These are phyloP conservation scores for Zygotorulaspora florentina DNA, from an alignment of 805 yeast genomes.

Conservation along the genomic window DNA sequence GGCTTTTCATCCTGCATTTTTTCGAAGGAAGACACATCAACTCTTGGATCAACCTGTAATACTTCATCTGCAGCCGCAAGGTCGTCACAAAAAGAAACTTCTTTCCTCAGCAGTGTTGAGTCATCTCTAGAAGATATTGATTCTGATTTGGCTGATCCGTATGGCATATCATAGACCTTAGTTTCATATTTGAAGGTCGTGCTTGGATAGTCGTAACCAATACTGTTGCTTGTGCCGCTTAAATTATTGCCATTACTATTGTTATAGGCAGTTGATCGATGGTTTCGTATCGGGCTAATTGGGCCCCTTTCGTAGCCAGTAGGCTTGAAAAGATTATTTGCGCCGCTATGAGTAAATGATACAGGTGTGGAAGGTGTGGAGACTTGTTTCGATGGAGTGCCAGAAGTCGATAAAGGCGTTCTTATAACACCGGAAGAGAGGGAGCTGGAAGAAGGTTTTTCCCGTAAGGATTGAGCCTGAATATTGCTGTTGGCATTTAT, in stretches of 20 bases:
- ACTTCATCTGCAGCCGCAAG: slow-evolving; percentile 4
- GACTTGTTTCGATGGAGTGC: slow-evolving; percentile 24
- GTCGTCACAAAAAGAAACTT: slow-evolving; percentile 2
- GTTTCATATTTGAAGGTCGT: slow-evolving; percentile 37
- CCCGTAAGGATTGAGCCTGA: slow-evolving; percentile 25
- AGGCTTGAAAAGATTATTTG: neutral
- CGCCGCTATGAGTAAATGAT: slow-evolving; percentile 11
- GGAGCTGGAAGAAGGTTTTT: slow-evolving; percentile 27
- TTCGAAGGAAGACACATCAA: neutral
- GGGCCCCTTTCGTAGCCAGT: slow-evolving; percentile 4
- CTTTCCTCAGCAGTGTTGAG: slow-evolving; percentile 7
- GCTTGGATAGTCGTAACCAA: neutral
- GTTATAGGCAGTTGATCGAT: neutral
- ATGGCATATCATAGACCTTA: slow-evolving; percentile 37
- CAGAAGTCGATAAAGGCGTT: slow-evolving; percentile 27
- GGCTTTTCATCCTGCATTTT: neutral
- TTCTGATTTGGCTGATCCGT: slow-evolving; percentile 11
- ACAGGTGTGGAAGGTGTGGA: slow-evolving; percentile 27
- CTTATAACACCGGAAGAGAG: slow-evolving; percentile 25
- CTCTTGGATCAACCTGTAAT: neutral
- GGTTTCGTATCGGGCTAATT: slow-evolving; percentile 11
- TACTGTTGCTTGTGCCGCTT: neutral
- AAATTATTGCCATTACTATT: neutral
- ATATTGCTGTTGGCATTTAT: slow-evolving; percentile 13
- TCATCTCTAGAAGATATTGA: slow-evolving; percentile 11